Base-by-base conservation (phyloP, 305 asterid species). In the Fraxinus nigra region DNA sequence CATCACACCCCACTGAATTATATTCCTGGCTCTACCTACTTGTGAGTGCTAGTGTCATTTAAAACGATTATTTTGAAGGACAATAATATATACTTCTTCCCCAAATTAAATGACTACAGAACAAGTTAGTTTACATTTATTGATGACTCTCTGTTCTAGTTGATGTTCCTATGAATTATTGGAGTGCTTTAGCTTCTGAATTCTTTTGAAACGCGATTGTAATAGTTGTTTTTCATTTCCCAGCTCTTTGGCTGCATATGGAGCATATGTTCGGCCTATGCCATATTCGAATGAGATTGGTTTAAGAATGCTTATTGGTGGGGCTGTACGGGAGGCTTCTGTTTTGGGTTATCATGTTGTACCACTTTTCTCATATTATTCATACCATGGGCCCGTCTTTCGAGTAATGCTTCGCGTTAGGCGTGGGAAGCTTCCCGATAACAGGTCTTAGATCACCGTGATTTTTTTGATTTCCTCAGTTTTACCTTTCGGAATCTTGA, bases 291-390 rank as follows among this genome's bases (percentile, higher is more conserved):
- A 95, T 73, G 99, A 95, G 91, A 63, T 95, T 77, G 99, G 99
- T 79, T 85, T 95, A 67, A 84, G 99, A 80, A 95, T 94, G 96
- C 94, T 95, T 72, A 91, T 95, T 76, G 99, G 98, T 26, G 98
- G 99, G 26, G 99, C 96, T 46, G 85, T 93, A 34, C 83, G 99
- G 84, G 98, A 94, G 88, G 99, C 99, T 80, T 86, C 93, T 28
- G 91, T 91, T 30, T 84, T 94, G 85, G 97, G 98, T 73, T 93
- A 91, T 87, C 97, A 90, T 51, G 95, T 95, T 16, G 85, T 82
- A 82, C 99, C 99, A 4, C 97, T 95, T 65, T 95, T 95, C 90
- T 95, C 99, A 3, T 89, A 93, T 90, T 95, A 95, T 89, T 93
- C 99, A 0, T 95, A 88, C 90, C 99, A 94, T 81, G 98, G 99